Evolutionary conservation across 2,329 filamentous ascomycete species (phyloP), one percentile per base, ranked within the genome.

Genomic region (Fusarium solani-melongenae): DNA sequence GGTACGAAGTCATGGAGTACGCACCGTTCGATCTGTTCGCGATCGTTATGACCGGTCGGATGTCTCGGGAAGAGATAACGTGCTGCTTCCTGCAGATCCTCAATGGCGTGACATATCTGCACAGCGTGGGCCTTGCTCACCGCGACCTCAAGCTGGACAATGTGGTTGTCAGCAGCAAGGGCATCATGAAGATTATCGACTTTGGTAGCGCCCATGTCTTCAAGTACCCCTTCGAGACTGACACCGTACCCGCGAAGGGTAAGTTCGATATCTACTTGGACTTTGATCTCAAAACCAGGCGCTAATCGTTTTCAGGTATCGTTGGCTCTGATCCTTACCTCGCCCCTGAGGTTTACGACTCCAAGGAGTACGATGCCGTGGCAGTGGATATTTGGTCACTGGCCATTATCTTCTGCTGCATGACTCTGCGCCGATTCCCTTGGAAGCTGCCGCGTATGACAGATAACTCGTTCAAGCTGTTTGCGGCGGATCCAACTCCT

Each of bases 1-100:
- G 96, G 94, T 99, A 95, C 79, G 96, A 98, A 80, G 96, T 99
- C 46, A 99, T 99, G 96, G 96, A 99, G 81, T 99, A 97, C 79
- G 96, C 95, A 12, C 96, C 96, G 0, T 99, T 88, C 79, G 96
- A 99, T 81, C 88, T 99, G 33, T 99, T 99, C 81, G 96, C 96
- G 14, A 98, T 97, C 73, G 96, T 99, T 75, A 99, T 99, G 96
- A 98, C 96, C 0, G 96, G 96, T 38, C 97, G 95, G 84, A 99
- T 99, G 96, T 90, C 91, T 44, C 91, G 94, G 67, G 93, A 97
- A 76, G 96, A 99, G 82, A 90, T 98, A 69, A 92, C 92, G 5
- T 99, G 96, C 83, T 92, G 92, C 69, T 98, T 98, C 78, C 86
- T 98, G 74, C 96, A 99, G 82, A 98, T 99, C 71, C 85, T 99